phyloP scores from a whole-genome alignment of 805 yeast genomes.

The Pichia gijzeniarum region DNA sequence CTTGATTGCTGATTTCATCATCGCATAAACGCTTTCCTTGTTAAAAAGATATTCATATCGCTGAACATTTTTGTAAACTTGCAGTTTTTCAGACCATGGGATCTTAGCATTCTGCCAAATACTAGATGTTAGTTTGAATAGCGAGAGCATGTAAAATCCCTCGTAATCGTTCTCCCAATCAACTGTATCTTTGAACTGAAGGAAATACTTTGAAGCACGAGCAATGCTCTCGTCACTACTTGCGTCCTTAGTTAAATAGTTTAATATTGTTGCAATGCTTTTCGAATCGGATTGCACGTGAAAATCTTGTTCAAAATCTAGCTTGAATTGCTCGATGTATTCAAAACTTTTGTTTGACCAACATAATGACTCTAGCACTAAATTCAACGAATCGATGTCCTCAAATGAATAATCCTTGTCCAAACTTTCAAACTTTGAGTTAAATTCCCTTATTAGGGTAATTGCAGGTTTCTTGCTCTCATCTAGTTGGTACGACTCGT shows the following conservation, averaged over 20 bases:
- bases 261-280: conserved; percentile 32
- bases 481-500: conserved; percentile 14
- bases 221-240: conserved; percentile 1
- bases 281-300: conserved; percentile 32
- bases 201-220: conserved; percentile 9
- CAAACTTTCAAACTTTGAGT: conserved; percentile 12
- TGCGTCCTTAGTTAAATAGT: conserved; percentile 16
- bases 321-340: conserved; percentile 23
- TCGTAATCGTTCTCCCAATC: conserved; percentile 37
- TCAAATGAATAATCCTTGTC: conserved; percentile 18
- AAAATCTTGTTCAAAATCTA: conserved; percentile 27
- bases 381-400: conserved; percentile 23
- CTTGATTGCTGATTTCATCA: conserved; percentile 24
- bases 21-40: conserved; percentile 32
- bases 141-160: conserved; percentile 23
- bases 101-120: conserved; percentile 18
- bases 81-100: conserved; percentile 18
- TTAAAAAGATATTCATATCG: conserved; percentile 34
- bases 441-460: conserved; percentile 25
- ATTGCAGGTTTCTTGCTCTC: conserved; percentile 19
- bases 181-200: conserved; percentile 29
- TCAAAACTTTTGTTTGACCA: conserved; percentile 23
- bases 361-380: conserved; percentile 22
- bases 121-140: conserved; percentile 22
- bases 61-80: conserved; percentile 37